Percentiles rank a stretch among this genome's conserved stretches.
phyloP scores from a whole-genome alignment of 1,139 yeast species.

The Saccharomyces pastorianus region DNA sequence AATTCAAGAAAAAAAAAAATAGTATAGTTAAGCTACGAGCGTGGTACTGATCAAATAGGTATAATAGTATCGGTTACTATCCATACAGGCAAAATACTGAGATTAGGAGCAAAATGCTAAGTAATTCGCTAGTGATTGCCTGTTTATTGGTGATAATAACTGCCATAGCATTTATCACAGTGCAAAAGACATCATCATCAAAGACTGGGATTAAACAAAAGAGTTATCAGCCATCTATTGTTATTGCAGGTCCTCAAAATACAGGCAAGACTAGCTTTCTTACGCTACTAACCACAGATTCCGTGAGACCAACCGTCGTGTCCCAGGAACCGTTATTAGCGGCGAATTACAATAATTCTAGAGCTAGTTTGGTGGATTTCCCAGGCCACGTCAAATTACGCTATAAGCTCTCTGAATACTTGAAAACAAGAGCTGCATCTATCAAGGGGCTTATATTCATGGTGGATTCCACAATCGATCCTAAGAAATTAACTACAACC shows the following conservation, averaged over 20 bases:
- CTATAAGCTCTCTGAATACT: slow-evolving; percentile 40
- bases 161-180: slow-evolving; percentile 18
- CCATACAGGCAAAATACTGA: too few species aligned
- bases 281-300: slow-evolving; percentile 26
- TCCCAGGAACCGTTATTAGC: slow-evolving; percentile 36
- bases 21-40: background rate
- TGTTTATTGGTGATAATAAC: slow-evolving; percentile 21
- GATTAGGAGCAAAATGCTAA: slow-evolving; percentile 5
- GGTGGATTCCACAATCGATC: slow-evolving; percentile 52
- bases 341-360: slow-evolving; percentile 34
- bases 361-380: slow-evolving; percentile 50
- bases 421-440: slow-evolving; percentile 36
- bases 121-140: slow-evolving; percentile 14
- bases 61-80: background rate
- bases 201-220: slow-evolving; percentile 10
- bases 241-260: slow-evolving; percentile 64
- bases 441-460: slow-evolving; percentile 61
- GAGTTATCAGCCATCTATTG: slow-evolving; percentile 46
- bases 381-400: slow-evolving; percentile 81
- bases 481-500: slow-evolving; percentile 39
- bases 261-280: slow-evolving; percentile 74
- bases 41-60: background rate
- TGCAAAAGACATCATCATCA: slow-evolving; percentile 17
- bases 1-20: background rate
- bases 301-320: slow-evolving; percentile 17